Percentiles rank a stretch among this genome's conserved stretches.
These are phyloP conservation scores for Tieghemostelium lacteum DNA, from an alignment of 78 protist species.

Conservation along the genomic window DNA sequence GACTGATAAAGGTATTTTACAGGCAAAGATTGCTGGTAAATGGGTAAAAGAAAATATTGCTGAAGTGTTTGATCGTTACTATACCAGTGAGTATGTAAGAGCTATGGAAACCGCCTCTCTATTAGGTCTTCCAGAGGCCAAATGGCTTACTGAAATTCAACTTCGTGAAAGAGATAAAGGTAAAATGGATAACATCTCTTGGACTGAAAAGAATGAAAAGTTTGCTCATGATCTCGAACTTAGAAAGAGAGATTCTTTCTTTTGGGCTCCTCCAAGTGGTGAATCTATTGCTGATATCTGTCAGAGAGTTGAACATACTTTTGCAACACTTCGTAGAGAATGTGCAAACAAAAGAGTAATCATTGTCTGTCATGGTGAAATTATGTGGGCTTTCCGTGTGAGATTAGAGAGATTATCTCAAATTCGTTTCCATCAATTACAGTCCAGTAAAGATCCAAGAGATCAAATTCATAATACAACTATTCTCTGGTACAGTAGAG, in stretches of 20 bases:
- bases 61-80: constrained; percentile 83
- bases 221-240: constrained; percentile 69
- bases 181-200: constrained; percentile 77
- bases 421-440: constrained; percentile 77
- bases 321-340: constrained; percentile 75
- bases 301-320: constrained; percentile 78
- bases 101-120: constrained; percentile 88
- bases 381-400: constrained; percentile 84
- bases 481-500: constrained; percentile 80
- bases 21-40: constrained; percentile 81
- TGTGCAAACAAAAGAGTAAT: constrained; percentile 82
- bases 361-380: constrained; percentile 85
- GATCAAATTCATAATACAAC: constrained; percentile 81
- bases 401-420: constrained; percentile 81
- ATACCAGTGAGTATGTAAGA: constrained; percentile 82
- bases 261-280: constrained; percentile 80
- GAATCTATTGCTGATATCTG: constrained; percentile 82
- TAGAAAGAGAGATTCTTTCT: constrained; percentile 73
- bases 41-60: constrained; percentile 82
- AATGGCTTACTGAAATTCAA: constrained; percentile 83
- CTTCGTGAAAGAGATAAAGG: constrained; percentile 85
- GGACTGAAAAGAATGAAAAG: constrained; percentile 75
- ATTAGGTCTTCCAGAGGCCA: constrained; percentile 64
- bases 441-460: constrained; percentile 56
- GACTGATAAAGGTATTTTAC: constrained; percentile 78